phyloP scores from a whole-genome alignment of 2,329 filamentous ascomycete species.

The Tolypocladium nubicola region DNA sequence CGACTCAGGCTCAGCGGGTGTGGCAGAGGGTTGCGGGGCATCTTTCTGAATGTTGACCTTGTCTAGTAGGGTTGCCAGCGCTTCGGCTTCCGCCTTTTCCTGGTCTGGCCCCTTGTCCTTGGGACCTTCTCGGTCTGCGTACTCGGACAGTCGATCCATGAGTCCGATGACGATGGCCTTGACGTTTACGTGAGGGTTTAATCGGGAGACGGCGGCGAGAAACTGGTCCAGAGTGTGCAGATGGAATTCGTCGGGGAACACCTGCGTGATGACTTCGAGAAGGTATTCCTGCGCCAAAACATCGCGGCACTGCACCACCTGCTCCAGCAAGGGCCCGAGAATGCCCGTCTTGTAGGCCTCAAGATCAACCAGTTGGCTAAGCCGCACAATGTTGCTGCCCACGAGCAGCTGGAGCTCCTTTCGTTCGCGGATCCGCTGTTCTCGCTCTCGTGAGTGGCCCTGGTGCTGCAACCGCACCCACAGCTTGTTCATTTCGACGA shows the following conservation, averaged over 20 bases:
- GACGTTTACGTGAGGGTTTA: slow-evolving; percentile 95
- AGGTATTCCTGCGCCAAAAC: slow-evolving; percentile 96
- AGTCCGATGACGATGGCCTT: slow-evolving; percentile 96
- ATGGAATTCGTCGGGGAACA: slow-evolving; percentile 97
- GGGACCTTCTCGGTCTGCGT: slow-evolving; percentile 80
- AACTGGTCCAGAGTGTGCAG: slow-evolving; percentile 94
- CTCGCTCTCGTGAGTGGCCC: slow-evolving; percentile 87
- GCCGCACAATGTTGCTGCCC: slow-evolving; percentile 86
- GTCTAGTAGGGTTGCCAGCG: slow-evolving; percentile 66
- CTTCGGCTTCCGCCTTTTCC: slow-evolving; percentile 74
- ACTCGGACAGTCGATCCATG: slow-evolving; percentile 92
- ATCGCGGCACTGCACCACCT: slow-evolving; percentile 96
- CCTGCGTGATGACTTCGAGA: slow-evolving; percentile 95
- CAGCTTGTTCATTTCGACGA: slow-evolving; percentile 99
- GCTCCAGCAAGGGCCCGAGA: slow-evolving; percentile 78
- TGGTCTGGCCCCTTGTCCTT: slow-evolving; percentile 59
- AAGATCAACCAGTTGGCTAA: slow-evolving; percentile 92
- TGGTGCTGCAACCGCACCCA: slow-evolving; percentile 98
- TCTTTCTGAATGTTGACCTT: slow-evolving; percentile 62
- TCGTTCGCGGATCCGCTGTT: slow-evolving; percentile 85
- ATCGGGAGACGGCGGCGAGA: slow-evolving; percentile 78
- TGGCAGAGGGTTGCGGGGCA: slow-evolving; percentile 5
- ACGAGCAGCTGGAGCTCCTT: slow-evolving; percentile 93
- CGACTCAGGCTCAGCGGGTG: slow-evolving; percentile 15
- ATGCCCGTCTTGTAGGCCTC: slow-evolving; percentile 91